Percentiles rank a stretch among this genome's conserved stretches.
Evolutionary conservation across 768 basidiomycete genomes (phyloP).

Genomic region (Phylloporus arenicola): DNA sequence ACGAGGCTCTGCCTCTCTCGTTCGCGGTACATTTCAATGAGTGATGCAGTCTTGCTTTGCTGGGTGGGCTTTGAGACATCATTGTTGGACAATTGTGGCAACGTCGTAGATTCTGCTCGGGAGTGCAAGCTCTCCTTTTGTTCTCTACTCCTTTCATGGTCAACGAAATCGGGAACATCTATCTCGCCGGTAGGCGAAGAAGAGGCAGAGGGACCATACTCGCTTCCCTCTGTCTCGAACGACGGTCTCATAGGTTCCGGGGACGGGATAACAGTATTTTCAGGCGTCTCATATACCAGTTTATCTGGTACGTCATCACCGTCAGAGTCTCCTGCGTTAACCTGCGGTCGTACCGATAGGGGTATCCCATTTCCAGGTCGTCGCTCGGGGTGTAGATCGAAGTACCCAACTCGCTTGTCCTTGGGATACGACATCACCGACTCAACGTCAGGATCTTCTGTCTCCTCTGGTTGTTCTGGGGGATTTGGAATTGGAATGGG

Average conservation of each 20-base stretch:
- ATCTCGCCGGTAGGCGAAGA: conserved; percentile 25
- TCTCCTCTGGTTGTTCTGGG: conserved; percentile 37
- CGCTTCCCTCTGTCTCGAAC: conserved; percentile 30
- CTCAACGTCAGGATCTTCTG: conserved; percentile 42
- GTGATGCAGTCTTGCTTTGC: conserved; percentile 63
- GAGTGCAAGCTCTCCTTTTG: conserved; percentile 24
- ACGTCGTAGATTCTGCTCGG: conserved; percentile 26
- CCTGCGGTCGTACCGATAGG: conserved; percentile 23
- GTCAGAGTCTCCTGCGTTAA: conserved; percentile 31
- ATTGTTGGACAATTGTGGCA: conserved; percentile 15
- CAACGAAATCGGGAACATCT: conserved; percentile 27
- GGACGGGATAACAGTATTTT: conserved; percentile 11
- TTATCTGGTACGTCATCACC: conserved; percentile 33
- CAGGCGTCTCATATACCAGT: conserved; percentile 29
- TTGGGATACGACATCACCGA: conserved; percentile 34
- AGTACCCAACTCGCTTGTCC: conserved; percentile 54
- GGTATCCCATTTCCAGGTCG: conserved; percentile 31
- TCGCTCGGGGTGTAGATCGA: conserved; percentile 75
- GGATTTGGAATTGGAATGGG: background rate
- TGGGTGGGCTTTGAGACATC: conserved; percentile 19
- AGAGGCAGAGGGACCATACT: conserved; percentile 30
- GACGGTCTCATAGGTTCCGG: conserved; percentile 28
- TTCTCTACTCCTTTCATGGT: conserved; percentile 18
- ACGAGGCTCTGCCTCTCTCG: conserved; percentile 42
- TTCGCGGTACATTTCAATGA: conserved; percentile 86